phyloP scores from a whole-genome alignment of 2,329 filamentous ascomycete genomes.

The Colletotrichum euphorbiae region DNA sequence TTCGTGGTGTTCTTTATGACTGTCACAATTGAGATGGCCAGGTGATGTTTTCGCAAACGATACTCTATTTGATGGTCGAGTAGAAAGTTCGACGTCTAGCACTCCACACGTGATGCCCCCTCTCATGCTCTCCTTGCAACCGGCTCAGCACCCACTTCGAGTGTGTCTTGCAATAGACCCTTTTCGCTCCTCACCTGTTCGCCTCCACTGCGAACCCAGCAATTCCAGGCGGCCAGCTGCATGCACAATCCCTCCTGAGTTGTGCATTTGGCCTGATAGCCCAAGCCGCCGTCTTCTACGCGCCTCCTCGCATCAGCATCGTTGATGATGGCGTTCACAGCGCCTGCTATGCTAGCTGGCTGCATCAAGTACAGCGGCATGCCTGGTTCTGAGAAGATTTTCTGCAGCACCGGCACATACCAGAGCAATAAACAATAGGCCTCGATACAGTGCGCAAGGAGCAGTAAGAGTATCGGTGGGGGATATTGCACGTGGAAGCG shows the following conservation, averaged over 20 bases:
- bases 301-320: conserved; percentile 51
- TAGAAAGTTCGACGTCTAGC: background rate
- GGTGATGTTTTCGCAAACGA: no score
- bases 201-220: conserved; percentile 27
- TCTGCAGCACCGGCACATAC: conserved; percentile 42
- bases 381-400: conserved; percentile 47
- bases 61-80: no score
- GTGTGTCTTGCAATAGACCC: conserved; percentile 30
- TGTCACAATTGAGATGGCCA: background rate
- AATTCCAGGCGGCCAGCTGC: conserved; percentile 56
- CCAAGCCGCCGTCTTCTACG: conserved; percentile 55
- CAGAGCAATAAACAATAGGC: conserved; percentile 48
- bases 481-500: conserved; percentile 48
- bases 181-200: conserved; percentile 18
- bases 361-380: conserved; percentile 54
- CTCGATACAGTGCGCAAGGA: conserved; percentile 54
- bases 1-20: background rate
- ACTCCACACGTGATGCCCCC: background rate
- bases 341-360: conserved; percentile 52
- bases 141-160: conserved; percentile 35
- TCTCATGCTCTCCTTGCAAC: conserved; percentile 31
- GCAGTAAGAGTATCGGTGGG: conserved; percentile 51
- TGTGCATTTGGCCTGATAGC: conserved; percentile 51
- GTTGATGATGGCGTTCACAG: conserved; percentile 51
- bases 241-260: conserved; percentile 56